Evolutionary conservation across 495 filamentous ascomycete genomes (phyloP).

Genomic region (Aspergillus indologenus): DNA sequence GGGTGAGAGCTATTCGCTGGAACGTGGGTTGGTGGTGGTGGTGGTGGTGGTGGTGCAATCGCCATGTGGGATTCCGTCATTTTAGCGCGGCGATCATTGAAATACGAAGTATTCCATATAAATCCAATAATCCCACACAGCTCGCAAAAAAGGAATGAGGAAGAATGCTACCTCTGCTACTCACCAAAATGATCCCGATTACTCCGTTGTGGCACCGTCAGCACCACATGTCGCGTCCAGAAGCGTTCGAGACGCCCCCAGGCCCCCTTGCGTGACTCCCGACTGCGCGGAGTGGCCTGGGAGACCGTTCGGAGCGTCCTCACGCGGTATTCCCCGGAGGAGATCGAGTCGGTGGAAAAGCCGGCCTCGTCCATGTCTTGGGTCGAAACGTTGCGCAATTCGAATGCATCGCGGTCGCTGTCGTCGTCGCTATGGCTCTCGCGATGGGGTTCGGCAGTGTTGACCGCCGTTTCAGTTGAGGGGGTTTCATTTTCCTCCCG

Average conservation of each 20-base stretch:
- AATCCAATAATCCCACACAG: neutral
- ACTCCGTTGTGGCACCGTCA: conserved; percentile 41
- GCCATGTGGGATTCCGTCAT: conserved; percentile 5
- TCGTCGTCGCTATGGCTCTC: conserved; percentile 18
- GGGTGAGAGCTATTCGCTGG: neutral
- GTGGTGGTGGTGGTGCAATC: neutral
- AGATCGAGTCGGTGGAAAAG: conserved; percentile 28
- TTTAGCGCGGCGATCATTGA: neutral
- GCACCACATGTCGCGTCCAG: conserved; percentile 41
- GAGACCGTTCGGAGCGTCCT: conserved; percentile 26
- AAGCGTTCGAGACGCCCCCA: conserved; percentile 29
- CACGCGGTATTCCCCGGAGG: conserved; percentile 37
- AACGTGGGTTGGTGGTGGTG: too few relatives aligned
- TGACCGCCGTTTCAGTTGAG: neutral
- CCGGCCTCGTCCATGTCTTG: conserved; percentile 22
- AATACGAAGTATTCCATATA: neutral
- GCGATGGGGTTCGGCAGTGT: neutral
- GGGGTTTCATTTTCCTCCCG: neutral
- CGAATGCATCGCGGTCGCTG: conserved; percentile 29
- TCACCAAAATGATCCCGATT: conserved; percentile 48
- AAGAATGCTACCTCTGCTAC: conserved; percentile 8
- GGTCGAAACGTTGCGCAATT: conserved; percentile 37
- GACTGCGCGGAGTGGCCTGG: conserved; percentile 17
- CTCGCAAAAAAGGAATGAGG: neutral
- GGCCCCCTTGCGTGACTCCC: conserved; percentile 22